phyloP scores from a whole-genome alignment of 2,329 filamentous ascomycete species.

The Venturia carpophila region DNA sequence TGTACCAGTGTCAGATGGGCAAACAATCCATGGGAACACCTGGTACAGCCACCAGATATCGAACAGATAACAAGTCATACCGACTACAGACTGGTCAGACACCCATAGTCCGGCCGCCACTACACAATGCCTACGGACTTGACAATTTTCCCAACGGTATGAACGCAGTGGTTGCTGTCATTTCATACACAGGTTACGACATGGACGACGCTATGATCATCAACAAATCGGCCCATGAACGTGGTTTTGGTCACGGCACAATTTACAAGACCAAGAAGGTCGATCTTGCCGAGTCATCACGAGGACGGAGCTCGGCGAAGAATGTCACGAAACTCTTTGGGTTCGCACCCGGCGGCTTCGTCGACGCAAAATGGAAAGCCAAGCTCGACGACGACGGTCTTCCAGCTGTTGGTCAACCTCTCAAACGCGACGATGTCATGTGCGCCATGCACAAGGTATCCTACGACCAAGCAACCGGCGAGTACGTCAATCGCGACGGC shows the following conservation, averaged over 20 bases:
- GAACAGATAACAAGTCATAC: conserved; percentile 97
- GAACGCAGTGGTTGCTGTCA: conserved; percentile 93
- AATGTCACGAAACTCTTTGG: conserved; percentile 79
- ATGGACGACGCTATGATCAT: conserved; percentile 99
- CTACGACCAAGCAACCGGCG: conserved; percentile 61
- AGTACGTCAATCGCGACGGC: conserved; percentile 77
- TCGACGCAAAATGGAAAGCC: conserved; percentile 62
- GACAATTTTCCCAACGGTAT: conserved; percentile 98
- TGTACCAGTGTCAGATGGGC: conserved; percentile 99
- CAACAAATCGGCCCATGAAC: conserved; percentile 93
- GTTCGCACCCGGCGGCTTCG: conserved; percentile 69
- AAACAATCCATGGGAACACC: conserved; percentile 99
- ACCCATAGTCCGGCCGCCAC: conserved; percentile 79
- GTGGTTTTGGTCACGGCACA: conserved; percentile 89
- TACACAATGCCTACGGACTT: conserved; percentile 92
- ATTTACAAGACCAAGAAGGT: conserved; percentile 98
- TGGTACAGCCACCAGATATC: conserved; percentile 71
- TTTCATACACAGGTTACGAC: conserved; percentile 97
- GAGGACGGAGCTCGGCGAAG: conserved; percentile 56
- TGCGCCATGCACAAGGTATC: conserved; percentile 86
- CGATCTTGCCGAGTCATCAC: conserved; percentile 69
- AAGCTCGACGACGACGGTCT: conserved; percentile 83
- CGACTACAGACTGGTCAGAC: conserved; percentile 92
- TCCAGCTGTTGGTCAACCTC: conserved; percentile 67
- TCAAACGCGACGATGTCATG: conserved; percentile 75